Conservation (phyloP, 1,284 basidiomycete genomes). For the Boletus hoseneyae region DNA sequence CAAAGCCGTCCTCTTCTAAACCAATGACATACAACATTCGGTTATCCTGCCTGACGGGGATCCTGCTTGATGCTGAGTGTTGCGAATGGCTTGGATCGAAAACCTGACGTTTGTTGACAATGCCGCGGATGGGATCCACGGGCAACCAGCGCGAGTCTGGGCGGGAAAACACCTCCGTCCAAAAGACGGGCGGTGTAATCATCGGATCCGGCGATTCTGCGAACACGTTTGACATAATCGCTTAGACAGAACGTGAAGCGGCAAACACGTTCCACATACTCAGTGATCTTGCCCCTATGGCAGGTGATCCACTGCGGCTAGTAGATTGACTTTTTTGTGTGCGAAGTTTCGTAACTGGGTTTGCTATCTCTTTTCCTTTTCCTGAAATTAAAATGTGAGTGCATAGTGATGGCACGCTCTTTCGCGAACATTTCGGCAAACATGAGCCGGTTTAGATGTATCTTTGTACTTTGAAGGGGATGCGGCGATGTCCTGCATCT, state of each 20-base stretch:
- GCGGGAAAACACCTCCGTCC: constrained; percentile 96
- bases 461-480: constrained; percentile 28
- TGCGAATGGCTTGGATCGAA: constrained; percentile 71
- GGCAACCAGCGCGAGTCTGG: constrained; percentile 92
- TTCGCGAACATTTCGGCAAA: constrained; percentile 3
- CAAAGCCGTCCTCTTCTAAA: constrained; percentile 88
- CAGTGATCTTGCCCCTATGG: constrained; percentile 12
- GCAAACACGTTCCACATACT: constrained; percentile 22
- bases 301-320: constrained; percentile 19
- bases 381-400: constrained; percentile 28
- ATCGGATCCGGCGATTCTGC: constrained; percentile 48
- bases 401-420: not conserved
- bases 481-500: constrained; percentile 40
- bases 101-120: constrained; percentile 75
- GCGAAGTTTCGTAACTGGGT: constrained; percentile 53
- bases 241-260: constrained; percentile 14
- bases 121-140: constrained; percentile 82
- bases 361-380: constrained; percentile 53
- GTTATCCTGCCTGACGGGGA: constrained; percentile 55
- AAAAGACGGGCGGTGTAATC: constrained; percentile 85
- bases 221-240: constrained; percentile 23
- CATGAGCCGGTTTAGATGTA: constrained; percentile 15
- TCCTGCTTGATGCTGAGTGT: constrained; percentile 18
- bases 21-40: constrained; percentile 92
- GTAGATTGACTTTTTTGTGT: constrained; percentile 47